Percentiles rank a stretch among this genome's conserved stretches.
Conservation (phyloP, 148 eudicot genomes). For the Vaccinium vitisidaea region DNA sequence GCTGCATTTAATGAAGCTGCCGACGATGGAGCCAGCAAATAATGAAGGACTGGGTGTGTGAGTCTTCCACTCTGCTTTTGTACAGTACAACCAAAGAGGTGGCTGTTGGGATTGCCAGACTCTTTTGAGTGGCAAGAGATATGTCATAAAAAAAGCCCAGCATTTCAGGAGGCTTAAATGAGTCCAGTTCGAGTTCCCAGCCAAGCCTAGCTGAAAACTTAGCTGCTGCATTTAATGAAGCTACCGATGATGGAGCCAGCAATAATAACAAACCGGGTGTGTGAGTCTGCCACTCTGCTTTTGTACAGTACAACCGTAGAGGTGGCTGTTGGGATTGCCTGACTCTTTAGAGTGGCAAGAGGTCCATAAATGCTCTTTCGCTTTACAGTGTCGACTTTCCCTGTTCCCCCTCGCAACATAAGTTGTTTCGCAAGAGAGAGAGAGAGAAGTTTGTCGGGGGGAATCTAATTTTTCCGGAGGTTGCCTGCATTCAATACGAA, state of each 20-base stretch:
- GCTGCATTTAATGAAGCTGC: slow-evolving; percentile 49
- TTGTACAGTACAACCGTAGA: neutral
- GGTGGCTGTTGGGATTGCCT: neutral
- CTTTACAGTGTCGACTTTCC: neutral
- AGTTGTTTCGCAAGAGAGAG: neutral
- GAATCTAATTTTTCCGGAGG: neutral
- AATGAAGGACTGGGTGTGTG: slow-evolving; percentile 17
- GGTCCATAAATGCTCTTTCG: neutral
- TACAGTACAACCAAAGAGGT: neutral
- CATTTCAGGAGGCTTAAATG: slow-evolving; percentile 23
- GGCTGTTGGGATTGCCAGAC: neutral
- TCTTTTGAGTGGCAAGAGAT: neutral
- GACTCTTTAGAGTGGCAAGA: neutral
- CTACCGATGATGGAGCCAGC: slow-evolving; percentile 22
- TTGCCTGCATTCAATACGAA: neutral
- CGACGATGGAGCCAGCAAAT: slow-evolving; percentile 17
- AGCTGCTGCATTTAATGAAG: slow-evolving; percentile 53
- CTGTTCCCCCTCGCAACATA: neutral
- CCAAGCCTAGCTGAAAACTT: slow-evolving; percentile 66
- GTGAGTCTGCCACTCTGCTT: neutral
- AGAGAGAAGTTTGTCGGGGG: neutral
- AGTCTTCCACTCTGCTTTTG: neutral
- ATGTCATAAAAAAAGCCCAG: slow-evolving; percentile 30
- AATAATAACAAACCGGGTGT: slow-evolving; percentile 17
- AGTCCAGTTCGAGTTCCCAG: slow-evolving; percentile 31